phyloP scores from a whole-genome alignment of 495 filamentous ascomycete species.

The Penicillium samsonianum region DNA sequence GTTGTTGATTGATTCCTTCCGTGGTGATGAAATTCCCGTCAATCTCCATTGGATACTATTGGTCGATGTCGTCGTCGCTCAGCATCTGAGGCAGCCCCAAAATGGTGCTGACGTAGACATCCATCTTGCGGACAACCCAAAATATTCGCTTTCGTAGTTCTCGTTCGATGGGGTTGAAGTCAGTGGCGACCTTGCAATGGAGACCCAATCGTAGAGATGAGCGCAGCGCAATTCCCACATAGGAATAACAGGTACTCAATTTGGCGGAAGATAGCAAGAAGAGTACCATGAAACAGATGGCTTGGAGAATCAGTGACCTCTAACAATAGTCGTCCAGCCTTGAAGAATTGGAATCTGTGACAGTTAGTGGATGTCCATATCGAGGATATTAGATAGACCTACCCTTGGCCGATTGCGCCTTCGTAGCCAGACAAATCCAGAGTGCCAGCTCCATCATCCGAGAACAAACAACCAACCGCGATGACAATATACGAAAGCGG shows the following conservation, averaged over 20 bases:
- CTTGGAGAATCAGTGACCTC: conserved; percentile 93
- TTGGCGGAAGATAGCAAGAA: conserved; percentile 91
- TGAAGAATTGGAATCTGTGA: conserved; percentile 80
- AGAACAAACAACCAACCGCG: conserved; percentile 84
- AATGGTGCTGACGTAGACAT: conserved; percentile 86
- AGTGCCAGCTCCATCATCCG: conserved; percentile 47
- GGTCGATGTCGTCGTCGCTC: conserved; percentile 87
- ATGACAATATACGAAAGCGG: conserved; percentile 82
- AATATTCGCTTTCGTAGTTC: conserved; percentile 84
- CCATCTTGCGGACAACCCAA: conserved; percentile 90
- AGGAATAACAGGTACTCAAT: conserved; percentile 89
- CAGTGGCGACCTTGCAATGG: conserved; percentile 73
- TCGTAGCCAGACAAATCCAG: conserved; percentile 63
- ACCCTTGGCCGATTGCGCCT: conserved; percentile 78
- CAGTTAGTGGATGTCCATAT: conserved; percentile 2
- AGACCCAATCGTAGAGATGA: conserved; percentile 85
- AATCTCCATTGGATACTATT: conserved; percentile 77
- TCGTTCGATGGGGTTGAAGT: conserved; percentile 81
- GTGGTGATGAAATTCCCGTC: conserved; percentile 89
- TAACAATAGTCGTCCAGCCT: conserved; percentile 72
- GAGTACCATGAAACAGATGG: conserved; percentile 86
- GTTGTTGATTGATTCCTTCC: conserved; percentile 70
- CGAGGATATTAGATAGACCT: conserved; percentile 25
- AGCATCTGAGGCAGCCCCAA: conserved; percentile 86
- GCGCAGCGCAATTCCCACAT: conserved; percentile 84